Base-by-base conservation (phyloP, 1,139 yeast genomes). In the Hyphopichia burtonii region DNA sequence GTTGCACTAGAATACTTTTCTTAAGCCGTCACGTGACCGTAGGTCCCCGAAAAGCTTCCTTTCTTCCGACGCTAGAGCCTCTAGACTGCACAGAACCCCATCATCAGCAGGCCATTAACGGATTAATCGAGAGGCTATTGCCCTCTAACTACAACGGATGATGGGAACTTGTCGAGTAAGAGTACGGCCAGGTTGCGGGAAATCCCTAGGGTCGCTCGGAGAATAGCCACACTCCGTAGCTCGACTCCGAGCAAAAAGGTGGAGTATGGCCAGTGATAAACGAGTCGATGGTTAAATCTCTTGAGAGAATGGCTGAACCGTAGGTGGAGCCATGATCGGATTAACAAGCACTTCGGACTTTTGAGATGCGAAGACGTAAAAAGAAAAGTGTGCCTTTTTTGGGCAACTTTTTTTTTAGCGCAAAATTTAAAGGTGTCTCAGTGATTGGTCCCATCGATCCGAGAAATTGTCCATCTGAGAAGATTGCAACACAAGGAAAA, bases 291-390 rank as follows among this genome's bases (percentile, higher is more conserved):
- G 7, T 25, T 7, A 25, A 25, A 9, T 4, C 12, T 7, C 4
- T 9, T 25, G 11, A 8, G n/a, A 11, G 28, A 25, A 25, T 25
- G 28, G 28, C 28, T 25, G 28, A 25, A 25, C 11, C 28, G 7
- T 22, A 6, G 32, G 17, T 23, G 36, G 18, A 20, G 36, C 28
- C 28, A 32, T 32, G 12, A 17, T 34, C 36, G 36, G 36, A 34
- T 34, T 34, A 25, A 18, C 17, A 18, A 16, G 17, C 17, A 8
- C 23, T 5, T 35, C 37, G 37, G 37, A 35, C 37, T 25, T 35
- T 35, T 27, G 37, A 27, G 18, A 14, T 35, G 37, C 37, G 37
- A 35, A 27, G 22, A 14, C 5, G 8, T 20, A 20, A 20, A 20
- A 20, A n/a, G n/a, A n/a, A n/a, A n/a, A n/a, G n/a, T n/a, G n/a